A percentile compares a stretch with the other conserved stretches of the same genome.
Evolutionary conservation across 495 filamentous ascomycete genomes (phyloP).

Genomic region (Talaromyces nanjingensis): DNA sequence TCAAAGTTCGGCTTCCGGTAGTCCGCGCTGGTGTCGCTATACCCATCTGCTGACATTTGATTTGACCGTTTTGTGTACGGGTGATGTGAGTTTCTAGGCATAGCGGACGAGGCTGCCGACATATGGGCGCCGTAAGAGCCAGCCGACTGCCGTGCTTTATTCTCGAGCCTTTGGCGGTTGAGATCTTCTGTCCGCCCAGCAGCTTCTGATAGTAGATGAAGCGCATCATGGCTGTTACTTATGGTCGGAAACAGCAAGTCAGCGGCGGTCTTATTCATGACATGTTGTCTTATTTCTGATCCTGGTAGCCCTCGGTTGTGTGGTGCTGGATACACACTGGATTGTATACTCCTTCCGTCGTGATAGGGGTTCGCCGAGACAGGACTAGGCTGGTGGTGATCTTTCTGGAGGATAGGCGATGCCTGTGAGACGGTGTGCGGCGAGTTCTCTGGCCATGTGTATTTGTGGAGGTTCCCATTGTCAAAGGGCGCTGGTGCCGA

Average conservation of each 20-base stretch:
- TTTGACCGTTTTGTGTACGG: conserved; percentile 30
- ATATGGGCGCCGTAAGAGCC: conserved; percentile 24
- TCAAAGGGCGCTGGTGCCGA: conserved; percentile 23
- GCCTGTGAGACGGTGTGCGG: conserved; percentile 7
- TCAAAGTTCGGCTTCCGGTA: conserved; percentile 22
- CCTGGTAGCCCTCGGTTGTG: conserved; percentile 25
- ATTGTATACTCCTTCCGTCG: conserved; percentile 23
- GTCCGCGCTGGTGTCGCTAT: conserved; percentile 25
- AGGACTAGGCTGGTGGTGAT: conserved; percentile 19
- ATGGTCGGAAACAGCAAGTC: conserved; percentile 51
- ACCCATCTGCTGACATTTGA: conserved; percentile 25
- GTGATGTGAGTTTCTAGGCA: conserved; percentile 27
- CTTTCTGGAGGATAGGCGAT: conserved; percentile 2
- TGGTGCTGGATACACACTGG: conserved; percentile 21
- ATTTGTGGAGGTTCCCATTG: conserved; percentile 16
- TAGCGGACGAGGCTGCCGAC: not conserved
- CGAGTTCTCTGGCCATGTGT: conserved; percentile 29
- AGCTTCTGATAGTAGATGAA: conserved; percentile 54
- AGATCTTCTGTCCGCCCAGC: conserved; percentile 46
- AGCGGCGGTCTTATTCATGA: conserved; percentile 48
- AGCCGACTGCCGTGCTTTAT: conserved; percentile 32
- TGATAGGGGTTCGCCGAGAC: conserved; percentile 21
- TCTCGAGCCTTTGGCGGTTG: conserved; percentile 35
- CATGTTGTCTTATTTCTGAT: conserved; percentile 33
- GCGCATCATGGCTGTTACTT: conserved; percentile 51